Percentiles rank a stretch among this genome's conserved stretches.
Conservation (phyloP, 495 filamentous ascomycete genomes). For the Trichoderma parareesei region DNA sequence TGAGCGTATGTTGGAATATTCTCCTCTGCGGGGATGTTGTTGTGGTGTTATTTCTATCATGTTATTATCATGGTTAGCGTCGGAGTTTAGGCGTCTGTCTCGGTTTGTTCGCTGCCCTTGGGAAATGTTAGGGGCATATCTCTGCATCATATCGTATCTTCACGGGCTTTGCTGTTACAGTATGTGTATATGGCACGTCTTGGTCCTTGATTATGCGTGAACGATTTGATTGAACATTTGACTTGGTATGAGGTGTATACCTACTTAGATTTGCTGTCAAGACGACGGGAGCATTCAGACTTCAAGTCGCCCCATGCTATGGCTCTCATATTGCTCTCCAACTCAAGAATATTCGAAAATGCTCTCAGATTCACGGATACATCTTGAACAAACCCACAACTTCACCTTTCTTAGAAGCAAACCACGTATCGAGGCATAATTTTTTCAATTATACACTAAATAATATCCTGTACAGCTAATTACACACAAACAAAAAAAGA, state of each 20-base stretch:
- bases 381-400: neutral
- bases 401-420: neutral
- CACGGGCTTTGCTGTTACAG: neutral
- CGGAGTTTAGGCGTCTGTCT: neutral
- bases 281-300: too few relatives aligned
- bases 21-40: too few relatives aligned
- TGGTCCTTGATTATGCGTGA: too few relatives aligned
- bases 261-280: too few relatives aligned
- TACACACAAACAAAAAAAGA: neutral
- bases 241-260: too few relatives aligned
- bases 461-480: constrained; percentile 9
- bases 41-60: too few relatives aligned
- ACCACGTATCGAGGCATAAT: neutral
- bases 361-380: neutral
- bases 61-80: neutral
- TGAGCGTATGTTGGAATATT: too few relatives aligned
- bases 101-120: neutral
- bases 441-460: constrained; percentile 2
- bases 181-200: too few relatives aligned
- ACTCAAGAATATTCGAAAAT: neutral
- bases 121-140: neutral
- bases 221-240: too few relatives aligned
- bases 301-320: too few relatives aligned
- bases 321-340: neutral
- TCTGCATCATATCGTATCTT: neutral